Base-by-base conservation (phyloP, 2,329 filamentous ascomycete species). In the Diaporthe destruens region DNA sequence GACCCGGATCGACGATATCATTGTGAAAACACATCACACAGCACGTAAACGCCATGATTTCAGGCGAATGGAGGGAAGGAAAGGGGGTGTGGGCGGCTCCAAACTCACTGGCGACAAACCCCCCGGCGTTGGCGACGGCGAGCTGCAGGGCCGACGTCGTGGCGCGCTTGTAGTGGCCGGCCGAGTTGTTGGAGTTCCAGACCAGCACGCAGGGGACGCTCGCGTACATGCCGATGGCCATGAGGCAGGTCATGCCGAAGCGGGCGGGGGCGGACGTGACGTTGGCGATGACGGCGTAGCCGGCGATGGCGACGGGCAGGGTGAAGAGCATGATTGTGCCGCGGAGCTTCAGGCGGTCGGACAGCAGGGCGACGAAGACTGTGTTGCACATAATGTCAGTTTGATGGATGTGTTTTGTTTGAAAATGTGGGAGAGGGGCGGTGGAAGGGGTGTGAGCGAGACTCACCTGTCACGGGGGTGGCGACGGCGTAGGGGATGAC, bases 131-230 rank as follows among this genome's bases (percentile, higher is more conserved):
- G 0, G 91, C 91, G 75, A 93, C 88, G 1, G 88, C 88, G 34
- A 93, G 83, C 79, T 93, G 91, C 76, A 93, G 77, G 0, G 88
- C 91, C 1, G 88, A 88, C 0, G 91, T 91, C 0, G 91, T 93
- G 0, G 92, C 91, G 18, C 91, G 83, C 79, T 93, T 93, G 77
- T 93, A 93, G 77, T 93, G 91, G 0, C 89, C 90, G 0, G 90
- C 90, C 0, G 87, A 90, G 78, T 93, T 93, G 78, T 92, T 92
- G 2, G 88, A 88, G 74, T 90, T 88, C 90, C 91, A 93, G 1
- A 87, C 90, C 12, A 93, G 81, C 3, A 92, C 87, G 23, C 87
- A 88, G 0, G 91, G 90, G 0, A 92, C 89, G 54, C 87, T 89
- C 57, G 86, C 85, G 77, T 92, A 93, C 78, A 92, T 84, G 12